A percentile compares a stretch with the other conserved stretches of the same genome.
Evolutionary conservation across 129 eudicot species (phyloP).

Genomic region (Solidago caesia): DNA sequence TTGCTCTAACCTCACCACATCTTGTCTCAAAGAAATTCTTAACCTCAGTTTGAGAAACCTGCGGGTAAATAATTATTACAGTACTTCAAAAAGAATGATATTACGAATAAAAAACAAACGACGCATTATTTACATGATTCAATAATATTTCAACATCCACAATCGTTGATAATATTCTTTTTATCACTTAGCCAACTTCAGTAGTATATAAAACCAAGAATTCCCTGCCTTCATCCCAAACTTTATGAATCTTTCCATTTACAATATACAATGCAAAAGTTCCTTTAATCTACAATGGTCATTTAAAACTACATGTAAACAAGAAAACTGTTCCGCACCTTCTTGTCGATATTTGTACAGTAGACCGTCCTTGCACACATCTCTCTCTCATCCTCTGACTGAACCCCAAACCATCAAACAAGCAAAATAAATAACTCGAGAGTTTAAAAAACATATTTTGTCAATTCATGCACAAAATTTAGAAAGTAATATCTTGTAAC

Average conservation of each 20-base stretch:
- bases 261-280: constrained; percentile 1
- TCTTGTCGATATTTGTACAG: constrained; percentile 98
- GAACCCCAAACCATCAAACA: constrained; percentile 18
- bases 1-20: constrained; percentile 78
- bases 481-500: not conserved
- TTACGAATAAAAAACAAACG: not conserved
- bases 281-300: not conserved
- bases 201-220: not conserved
- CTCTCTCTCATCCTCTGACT: constrained; percentile 99
- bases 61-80: constrained; percentile 8
- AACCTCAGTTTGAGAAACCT: constrained; percentile 93
- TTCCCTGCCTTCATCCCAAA: not conserved
- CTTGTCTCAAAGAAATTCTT: constrained; percentile 86
- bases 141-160: not conserved
- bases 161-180: not conserved
- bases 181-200: not conserved
- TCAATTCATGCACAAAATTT: no score
- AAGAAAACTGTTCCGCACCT: constrained; percentile 34
- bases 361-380: constrained; percentile 99
- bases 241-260: not conserved
- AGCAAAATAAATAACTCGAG: not conserved
- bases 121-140: not conserved
- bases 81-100: not conserved
- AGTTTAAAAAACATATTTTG: not conserved
- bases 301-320: not conserved